Evolutionary conservation across 352 stramenopile species (phyloP), one percentile per base, ranked within the genome.

Genomic region (Globisporangium splendens): DNA sequence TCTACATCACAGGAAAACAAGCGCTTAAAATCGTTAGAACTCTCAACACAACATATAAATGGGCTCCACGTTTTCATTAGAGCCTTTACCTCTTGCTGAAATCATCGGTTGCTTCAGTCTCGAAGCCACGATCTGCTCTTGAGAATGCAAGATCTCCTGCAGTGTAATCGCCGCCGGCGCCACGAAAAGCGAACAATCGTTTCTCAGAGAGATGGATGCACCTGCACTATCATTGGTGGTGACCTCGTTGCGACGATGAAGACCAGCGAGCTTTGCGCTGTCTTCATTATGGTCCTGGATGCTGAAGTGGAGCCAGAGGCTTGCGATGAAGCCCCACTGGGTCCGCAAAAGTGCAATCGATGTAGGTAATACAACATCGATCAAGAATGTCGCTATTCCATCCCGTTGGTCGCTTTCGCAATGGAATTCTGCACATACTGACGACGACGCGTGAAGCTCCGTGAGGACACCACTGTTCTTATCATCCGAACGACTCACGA

Each of bases 281-380:
- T 10, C 28, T 35, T 35, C 17, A 13, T 28, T 42, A 7, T 51
- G 24, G 33, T 41, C 21, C 21, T 21, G 12, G 43, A 28, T 38
- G 18, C 43, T 22, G 14, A 24, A 67, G 28, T 67, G 61, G 44
- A 67, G 42, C 61, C 61, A 67, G n/a, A 67, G n/a, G 14, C 24
- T 50, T 3, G 55, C 49, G 15, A 24, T 52, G 20, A 63, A 44
- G 15, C 22, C 6, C 21, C 38, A 38, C 6, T 56, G 22, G 0
- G 15, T 8, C 20, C 61, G 61, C 18, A 66, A 22, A 17, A 54
- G 21, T 39, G 28, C 41, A 24, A 57, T 62, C 21, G 33, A 52
- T 8, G 60, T 38, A 12, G 46, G 28, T n/a, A 66, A 21, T n/a
- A 17, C 18, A 3, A 20, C 14, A 15, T 61, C 54, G 17, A 62